Base-by-base conservation (phyloP, 306 rosid species). In the Vicia villosa region DNA sequence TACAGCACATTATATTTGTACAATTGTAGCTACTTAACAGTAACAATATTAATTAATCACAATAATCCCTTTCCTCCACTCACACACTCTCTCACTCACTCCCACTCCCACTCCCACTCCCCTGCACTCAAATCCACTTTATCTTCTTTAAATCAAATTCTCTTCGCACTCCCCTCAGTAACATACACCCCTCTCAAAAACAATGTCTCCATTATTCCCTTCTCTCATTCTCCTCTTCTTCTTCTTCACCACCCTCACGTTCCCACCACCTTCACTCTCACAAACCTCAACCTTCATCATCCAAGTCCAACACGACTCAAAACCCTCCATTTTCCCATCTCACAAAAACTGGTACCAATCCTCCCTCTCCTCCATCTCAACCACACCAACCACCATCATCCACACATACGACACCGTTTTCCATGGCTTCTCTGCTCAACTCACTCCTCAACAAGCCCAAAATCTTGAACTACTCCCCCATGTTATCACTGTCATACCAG, bases 241-340 rank as follows among this genome's bases (percentile, higher is more conserved):
- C 10, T 34, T 70, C 68, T 15, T 40, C 38, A 6, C 43, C 54
- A 28, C 19, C 46, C 68, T 13, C 64, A 43, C 41, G 15, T 24
- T 76, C 2, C 15, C 68, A 8, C 52, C 76, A 32, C 21, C 68
- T 42, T 63, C 68, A 10, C n/a, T 15, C 34, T 5, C 49, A 19
- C 70, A 50, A 10, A 66, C 30, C 17, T 73, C 40, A 58, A 87
- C 97, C n/a, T 92, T 81, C 89, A 89, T 92, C 3, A 77, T 92
- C 45, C 90, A 87, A 79, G 89, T 92, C 20, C 81, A 84, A 2
- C 78, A 73, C 0, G 79, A 89, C 3, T 66, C 90, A 12, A 92
- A 92, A 55, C 97, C 97, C 6, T 84, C 97, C 5, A 77, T 89
- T 49, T 92, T 89, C 84, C 86, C 95, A 34, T 86, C 95, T 10